Base-by-base conservation (phyloP, 148 eudicot species). In the Heliamphora exappendiculata region DNA sequence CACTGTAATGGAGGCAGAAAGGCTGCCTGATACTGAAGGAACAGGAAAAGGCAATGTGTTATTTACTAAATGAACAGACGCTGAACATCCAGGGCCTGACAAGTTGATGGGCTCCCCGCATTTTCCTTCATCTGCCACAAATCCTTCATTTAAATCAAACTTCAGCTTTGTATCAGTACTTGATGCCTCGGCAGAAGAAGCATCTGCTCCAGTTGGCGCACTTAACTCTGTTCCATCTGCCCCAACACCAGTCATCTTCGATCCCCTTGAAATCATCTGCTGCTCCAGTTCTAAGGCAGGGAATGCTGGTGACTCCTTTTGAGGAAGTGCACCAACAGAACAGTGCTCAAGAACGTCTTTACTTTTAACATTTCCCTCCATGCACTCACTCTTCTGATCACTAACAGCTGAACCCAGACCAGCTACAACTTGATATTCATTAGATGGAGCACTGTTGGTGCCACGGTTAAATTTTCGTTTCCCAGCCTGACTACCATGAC, bases 61-160 rank as follows among this genome's bases (percentile, higher is more conserved):
- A n/a, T n/a, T n/a, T n/a, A n/a, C n/a, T 62, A 86, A 49, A 50
- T 77, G 81, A 67, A 81, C 72, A 75, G 66, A 51, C 65, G 84
- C 54, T 63, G 77, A 49, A 58, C 66, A 80, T 36, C 71, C 78
- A 70, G 83, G 65, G 66, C 68, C 67, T 17, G 41, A 50, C 57
- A 82, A 76, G 63, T 29, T 70, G 47, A 47, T 37, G n/a, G 85
- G 81, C 69, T 88, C 91, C 65, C 80, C 86, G 62, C 59, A 70
- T 73, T 82, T 91, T 28, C 90, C 93, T 36, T 91, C 97, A 81
- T 91, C 97, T 2, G 67, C 76, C 71, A 55, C 34, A 8, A 91
- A 78, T 20, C 90, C 91, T 85, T 91, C 93, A 70, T 91, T 91
- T 77, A 91, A 79, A 75, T 91, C 97, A 76, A 91, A 91, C 67